A percentile compares a stretch with the other conserved stretches of the same genome.
phyloP scores from a whole-genome alignment of 306 rosid species.

The Arachis hypogaea region DNA sequence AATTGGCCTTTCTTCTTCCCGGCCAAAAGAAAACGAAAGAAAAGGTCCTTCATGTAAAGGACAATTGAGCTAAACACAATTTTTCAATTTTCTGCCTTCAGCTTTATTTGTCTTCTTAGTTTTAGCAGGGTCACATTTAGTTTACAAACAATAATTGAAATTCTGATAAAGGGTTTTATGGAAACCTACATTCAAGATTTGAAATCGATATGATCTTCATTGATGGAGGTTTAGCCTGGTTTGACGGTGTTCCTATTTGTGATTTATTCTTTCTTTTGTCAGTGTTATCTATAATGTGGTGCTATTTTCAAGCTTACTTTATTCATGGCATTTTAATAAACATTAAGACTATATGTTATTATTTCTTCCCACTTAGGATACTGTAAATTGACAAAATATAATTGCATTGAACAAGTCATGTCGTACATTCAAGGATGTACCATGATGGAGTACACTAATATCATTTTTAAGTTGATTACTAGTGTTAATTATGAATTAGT shows the following conservation, averaged over 20 bases:
- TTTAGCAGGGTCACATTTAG: conserved; percentile 25
- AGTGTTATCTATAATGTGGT: background rate
- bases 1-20: conserved; percentile 32
- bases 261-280: background rate
- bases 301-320: background rate
- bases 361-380: no score
- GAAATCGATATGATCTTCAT: conserved; percentile 8
- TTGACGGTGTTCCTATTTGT: background rate
- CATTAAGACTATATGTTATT: no score
- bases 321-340: no score
- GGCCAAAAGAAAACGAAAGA: conserved; percentile 46
- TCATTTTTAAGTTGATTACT: background rate
- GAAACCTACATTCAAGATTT: conserved; percentile 28
- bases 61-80: conserved; percentile 46
- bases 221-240: conserved; percentile 11
- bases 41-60: conserved; percentile 42
- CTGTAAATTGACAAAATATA: no score
- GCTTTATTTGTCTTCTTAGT: conserved; percentile 28
- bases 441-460: no score
- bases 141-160: conserved; percentile 29
- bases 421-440: no score
- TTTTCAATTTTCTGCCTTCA: conserved; percentile 37
- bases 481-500: background rate
- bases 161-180: conserved; percentile 26
- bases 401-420: no score